Percentiles rank a stretch among this genome's conserved stretches.
phyloP scores from a whole-genome alignment of 2,329 filamentous ascomycete genomes.

The Aureobasidium sp. region DNA sequence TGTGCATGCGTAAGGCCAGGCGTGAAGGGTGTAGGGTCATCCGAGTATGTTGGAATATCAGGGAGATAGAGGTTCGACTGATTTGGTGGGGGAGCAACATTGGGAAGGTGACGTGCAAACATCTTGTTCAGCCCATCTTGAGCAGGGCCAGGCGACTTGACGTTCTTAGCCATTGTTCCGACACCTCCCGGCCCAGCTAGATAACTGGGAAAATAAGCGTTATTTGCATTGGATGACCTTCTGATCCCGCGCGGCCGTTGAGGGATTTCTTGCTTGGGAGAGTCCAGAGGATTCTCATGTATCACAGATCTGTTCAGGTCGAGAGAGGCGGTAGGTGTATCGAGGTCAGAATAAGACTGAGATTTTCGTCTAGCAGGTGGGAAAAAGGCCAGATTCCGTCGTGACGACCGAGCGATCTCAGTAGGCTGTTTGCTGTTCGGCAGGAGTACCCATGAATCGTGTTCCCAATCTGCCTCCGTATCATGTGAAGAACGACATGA shows the following conservation, averaged over 20 bases:
- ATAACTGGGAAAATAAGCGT: slow-evolving; percentile 39
- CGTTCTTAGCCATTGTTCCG: slow-evolving; percentile 66
- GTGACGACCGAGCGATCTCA: slow-evolving; percentile 78
- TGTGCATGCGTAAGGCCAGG: slow-evolving; percentile 15
- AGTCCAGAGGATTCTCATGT: slow-evolving; percentile 24
- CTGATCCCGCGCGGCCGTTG: slow-evolving; percentile 35
- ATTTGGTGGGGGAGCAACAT: slow-evolving; percentile 56
- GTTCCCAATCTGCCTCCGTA: slow-evolving; percentile 67
- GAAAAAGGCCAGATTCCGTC: slow-evolving; percentile 80
- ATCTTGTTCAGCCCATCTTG: slow-evolving; percentile 79
- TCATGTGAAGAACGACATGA: slow-evolving; percentile 36
- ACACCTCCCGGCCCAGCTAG: slow-evolving; percentile 83
- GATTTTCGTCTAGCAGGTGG: slow-evolving; percentile 87
- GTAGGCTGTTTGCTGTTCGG: slow-evolving; percentile 65
- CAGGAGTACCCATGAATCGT: slow-evolving; percentile 82
- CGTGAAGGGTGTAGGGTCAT: slow-evolving; percentile 22
- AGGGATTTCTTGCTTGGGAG: slow-evolving; percentile 29
- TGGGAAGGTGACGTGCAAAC: slow-evolving; percentile 75
- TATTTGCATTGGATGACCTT: slow-evolving; percentile 33
- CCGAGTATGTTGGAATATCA: slow-evolving; percentile 51
- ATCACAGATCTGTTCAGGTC: slow-evolving; percentile 47
- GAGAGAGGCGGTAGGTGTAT: slow-evolving; percentile 61
- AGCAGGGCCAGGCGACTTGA: slow-evolving; percentile 71
- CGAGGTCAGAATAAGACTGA: slow-evolving; percentile 52
- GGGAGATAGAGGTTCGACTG: slow-evolving; percentile 51